Evolutionary conservation across 2,329 filamentous ascomycete genomes (phyloP).

Genomic region (Ustulina deusta): DNA sequence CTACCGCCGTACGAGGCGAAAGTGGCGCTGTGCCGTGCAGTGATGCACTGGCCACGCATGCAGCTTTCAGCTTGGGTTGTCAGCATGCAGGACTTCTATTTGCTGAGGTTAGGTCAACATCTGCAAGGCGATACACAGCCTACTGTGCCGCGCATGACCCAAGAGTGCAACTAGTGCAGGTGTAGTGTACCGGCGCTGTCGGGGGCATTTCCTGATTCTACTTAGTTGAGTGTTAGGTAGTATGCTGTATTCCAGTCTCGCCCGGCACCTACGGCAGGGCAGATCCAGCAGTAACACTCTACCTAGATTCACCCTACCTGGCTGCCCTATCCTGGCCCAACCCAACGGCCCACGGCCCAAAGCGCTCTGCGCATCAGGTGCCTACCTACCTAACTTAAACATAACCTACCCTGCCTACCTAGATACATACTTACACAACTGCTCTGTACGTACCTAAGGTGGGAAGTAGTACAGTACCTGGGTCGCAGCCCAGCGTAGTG

Average conservation of each 20-base stretch:
- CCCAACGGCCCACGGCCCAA: constrained; percentile 34
- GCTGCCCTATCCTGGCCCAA: constrained; percentile 29
- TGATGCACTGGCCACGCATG: constrained; percentile 48
- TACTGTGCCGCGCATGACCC: constrained; percentile 43
- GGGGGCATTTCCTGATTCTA: constrained; percentile 37
- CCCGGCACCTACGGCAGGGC: not conserved
- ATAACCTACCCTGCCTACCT: constrained; percentile 4
- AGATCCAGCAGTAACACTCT: too few species aligned
- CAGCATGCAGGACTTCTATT: constrained; percentile 47
- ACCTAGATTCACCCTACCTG: not conserved
- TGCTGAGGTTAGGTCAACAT: constrained; percentile 41
- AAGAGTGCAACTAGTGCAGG: constrained; percentile 30
- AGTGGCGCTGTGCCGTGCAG: constrained; percentile 37
- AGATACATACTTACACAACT: not conserved
- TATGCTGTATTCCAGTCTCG: not conserved
- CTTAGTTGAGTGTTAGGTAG: not conserved
- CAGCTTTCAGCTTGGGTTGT: constrained; percentile 50
- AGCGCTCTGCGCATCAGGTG: constrained; percentile 17
- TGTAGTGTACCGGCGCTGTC: constrained; percentile 33
- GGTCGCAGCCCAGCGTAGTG: not conserved
- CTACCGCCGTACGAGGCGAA: constrained; percentile 40
- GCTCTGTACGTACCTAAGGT: not conserved
- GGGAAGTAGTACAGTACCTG: not conserved
- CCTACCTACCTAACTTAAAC: constrained; percentile 7
- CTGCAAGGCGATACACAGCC: constrained; percentile 53